Conservation (phyloP, 176 grass and related monocot species). For the Zoysia pacifica region DNA sequence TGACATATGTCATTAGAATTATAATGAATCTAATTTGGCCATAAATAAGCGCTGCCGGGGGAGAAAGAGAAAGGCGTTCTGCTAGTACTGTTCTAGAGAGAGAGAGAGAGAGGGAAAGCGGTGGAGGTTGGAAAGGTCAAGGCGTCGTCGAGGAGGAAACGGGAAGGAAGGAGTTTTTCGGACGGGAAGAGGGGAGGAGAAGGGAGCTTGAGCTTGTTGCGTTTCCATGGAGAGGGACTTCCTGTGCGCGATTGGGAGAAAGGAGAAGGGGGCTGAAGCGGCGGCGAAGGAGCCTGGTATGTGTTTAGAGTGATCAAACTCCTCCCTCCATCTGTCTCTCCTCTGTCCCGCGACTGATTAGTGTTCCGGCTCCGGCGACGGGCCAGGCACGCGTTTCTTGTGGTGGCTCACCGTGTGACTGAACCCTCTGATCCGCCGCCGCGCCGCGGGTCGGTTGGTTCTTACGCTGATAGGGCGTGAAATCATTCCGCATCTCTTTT, state of each 20-base stretch:
- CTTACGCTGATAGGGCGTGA: not conserved
- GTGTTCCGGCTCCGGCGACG: not conserved
- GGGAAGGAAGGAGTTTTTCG: constrained; percentile 1
- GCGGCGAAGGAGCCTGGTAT: constrained; percentile 40
- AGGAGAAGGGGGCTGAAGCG: constrained; percentile 1
- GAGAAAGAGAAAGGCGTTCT: not conserved
- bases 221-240: constrained; percentile 79
- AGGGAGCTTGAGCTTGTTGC: not conserved
- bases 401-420: not conserved
- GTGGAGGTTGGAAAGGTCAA: constrained; percentile 19
- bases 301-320: not conserved
- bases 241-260: constrained; percentile 56
- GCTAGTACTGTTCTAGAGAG: not conserved
- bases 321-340: not conserved
- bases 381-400: not conserved
- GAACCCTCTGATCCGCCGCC: not conserved
- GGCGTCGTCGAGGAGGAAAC: constrained; percentile 18
- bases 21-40: no score
- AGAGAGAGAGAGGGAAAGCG: not conserved
- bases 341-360: not conserved
- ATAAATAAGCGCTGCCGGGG: not conserved
- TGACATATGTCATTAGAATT: no score
- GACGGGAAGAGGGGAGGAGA: not conserved
- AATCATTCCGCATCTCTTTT: not conserved
- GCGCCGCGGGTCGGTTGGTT: constrained; percentile 3